Evolutionary conservation across 257 asterid genomes (phyloP), one percentile per base, ranked within the genome.

Genomic region (Coffea canephora): DNA sequence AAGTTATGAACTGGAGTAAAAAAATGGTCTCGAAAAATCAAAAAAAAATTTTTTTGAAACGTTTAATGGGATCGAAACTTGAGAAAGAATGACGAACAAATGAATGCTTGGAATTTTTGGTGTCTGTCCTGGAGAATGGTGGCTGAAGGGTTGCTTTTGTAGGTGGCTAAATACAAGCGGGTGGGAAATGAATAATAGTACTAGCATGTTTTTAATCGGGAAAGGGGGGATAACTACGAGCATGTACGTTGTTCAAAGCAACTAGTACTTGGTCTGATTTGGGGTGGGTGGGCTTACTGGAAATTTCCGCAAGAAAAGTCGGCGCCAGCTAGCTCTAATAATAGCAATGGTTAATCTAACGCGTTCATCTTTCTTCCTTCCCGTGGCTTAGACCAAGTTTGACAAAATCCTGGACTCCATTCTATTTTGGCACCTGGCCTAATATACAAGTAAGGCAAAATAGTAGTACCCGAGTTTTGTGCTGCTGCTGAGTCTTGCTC

Each of bases 241-340:
- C 31, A 31, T 39, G 5, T 39, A 39, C 4, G 43, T 39, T 39
- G 43, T 39, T 39, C 31, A 31, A 31, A 31, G 43, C 1, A 31
- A 31, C 13, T 15, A 6, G 27, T 50, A 34, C 0, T 43, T 31
- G 12, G 52, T 48, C 52, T 46, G 48, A 45, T 7, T 4, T 41
- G 49, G 21, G 7, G 10, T 4, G 0, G 0, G 31, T 31, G 70
- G 54, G 3, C 0, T 46, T 25, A 1, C 10, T 1, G 55, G 16
- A 62, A 11, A 69, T 16, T 69, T 74, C 50, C 36, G 72, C 3
- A 25, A 23, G 15, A 39, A 41, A 79, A 76, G 78, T 43, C 55
- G 18, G 82, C n/a, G 81, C 69, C 87, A 69, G 82, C 78, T 46
- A 6, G 46, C 68, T 6, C 76, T 25, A 39, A 2, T 49, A 57